Percentiles rank a stretch among this genome's conserved stretches.
Evolutionary conservation across 2,329 filamentous ascomycete species (phyloP).

Genomic region (Curvularia hawaiiensis): DNA sequence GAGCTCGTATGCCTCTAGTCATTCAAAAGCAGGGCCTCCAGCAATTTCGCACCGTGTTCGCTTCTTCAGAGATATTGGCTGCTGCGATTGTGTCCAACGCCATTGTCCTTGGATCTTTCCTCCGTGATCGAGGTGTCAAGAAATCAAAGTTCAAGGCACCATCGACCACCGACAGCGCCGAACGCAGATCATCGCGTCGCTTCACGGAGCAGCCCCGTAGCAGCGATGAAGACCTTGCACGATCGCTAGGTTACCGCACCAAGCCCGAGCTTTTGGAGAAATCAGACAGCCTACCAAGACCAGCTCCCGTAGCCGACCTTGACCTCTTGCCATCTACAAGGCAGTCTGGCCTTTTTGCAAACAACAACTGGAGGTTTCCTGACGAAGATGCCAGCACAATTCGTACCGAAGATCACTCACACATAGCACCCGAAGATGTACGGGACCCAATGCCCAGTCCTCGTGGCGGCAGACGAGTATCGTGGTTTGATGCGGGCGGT

Average conservation of each 20-base stretch:
- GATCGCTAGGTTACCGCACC: constrained; percentile 75
- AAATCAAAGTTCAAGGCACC: constrained; percentile 74
- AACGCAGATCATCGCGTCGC: constrained; percentile 63
- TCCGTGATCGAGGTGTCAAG: constrained; percentile 88
- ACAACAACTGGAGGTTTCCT: constrained; percentile 45
- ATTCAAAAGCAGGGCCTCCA: constrained; percentile 74
- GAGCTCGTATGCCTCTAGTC: constrained; percentile 80
- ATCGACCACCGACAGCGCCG: constrained; percentile 58
- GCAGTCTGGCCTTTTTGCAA: constrained; percentile 32
- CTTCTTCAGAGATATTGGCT: constrained; percentile 88
- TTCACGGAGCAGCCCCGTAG: constrained; percentile 77
- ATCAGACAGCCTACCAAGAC: constrained; percentile 49
- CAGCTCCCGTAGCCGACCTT: constrained; percentile 42
- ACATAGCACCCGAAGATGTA: constrained; percentile 26
- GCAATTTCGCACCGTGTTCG: constrained; percentile 85
- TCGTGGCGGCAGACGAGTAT: constrained; percentile 60
- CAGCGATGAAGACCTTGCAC: constrained; percentile 88
- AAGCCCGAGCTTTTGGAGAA: constrained; percentile 56
- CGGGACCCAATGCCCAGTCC: constrained; percentile 48
- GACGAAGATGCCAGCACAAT: constrained; percentile 22
- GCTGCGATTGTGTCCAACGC: constrained; percentile 87
- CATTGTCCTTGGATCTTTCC: constrained; percentile 88
- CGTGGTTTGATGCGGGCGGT: constrained; percentile 86
- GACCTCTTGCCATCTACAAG: constrained; percentile 31
- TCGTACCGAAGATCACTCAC: constrained; percentile 30